These are phyloP conservation scores for Eucalyptus viminalis DNA, from an alignment of 345 rosid genomes.

Conservation along the genomic window DNA sequence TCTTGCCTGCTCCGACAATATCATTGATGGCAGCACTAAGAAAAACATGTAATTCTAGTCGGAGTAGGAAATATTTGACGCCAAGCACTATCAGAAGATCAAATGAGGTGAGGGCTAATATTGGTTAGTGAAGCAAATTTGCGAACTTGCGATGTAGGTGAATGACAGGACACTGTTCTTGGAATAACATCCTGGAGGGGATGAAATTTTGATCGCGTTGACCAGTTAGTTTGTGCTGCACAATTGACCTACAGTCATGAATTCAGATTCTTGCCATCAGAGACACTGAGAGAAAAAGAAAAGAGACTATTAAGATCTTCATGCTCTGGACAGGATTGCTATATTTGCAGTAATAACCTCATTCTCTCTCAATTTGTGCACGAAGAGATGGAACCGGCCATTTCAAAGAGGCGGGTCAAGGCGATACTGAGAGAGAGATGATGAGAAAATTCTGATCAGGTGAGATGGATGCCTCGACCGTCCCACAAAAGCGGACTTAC, in stretches of 20 bases:
- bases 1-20: neutral
- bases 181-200: conserved; percentile 90
- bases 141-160: conserved; percentile 20
- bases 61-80: neutral
- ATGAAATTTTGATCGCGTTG: conserved; percentile 67
- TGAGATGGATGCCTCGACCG: neutral
- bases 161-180: conserved; percentile 71
- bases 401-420: neutral
- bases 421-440: neutral
- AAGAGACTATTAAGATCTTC: neutral
- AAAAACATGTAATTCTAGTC: neutral
- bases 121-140: neutral
- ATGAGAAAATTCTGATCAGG: neutral
- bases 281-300: neutral
- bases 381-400: neutral
- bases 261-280: neutral
- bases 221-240: conserved; percentile 22
- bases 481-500: neutral
- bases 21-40: neutral
- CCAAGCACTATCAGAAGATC: neutral
- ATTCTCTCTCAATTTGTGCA: neutral
- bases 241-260: neutral
- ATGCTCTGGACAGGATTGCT: neutral
- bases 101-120: neutral
- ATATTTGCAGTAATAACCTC: neutral